Base-by-base conservation (phyloP, 768 basidiomycete species). In the Cystoderma amianthinum region DNA sequence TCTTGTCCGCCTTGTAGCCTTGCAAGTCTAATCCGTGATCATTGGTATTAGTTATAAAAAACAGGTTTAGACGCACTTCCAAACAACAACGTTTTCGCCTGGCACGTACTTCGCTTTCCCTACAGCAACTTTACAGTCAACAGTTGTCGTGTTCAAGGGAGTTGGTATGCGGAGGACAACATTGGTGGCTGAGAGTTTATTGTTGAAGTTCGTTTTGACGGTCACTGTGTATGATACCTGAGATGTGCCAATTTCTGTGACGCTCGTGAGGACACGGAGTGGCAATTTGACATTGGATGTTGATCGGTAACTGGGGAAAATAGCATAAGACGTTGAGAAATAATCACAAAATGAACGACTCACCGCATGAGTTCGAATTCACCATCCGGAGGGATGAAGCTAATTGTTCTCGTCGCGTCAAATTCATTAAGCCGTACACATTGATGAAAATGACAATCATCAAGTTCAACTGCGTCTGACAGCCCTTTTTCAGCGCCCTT, bases 31-130 rank as follows among this genome's bases (percentile, higher is more conserved):
- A 11, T 25, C 25, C 5, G 17, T 38, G 19, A 39, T 12, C 13
- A 21, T 32, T 35, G 13, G 37, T 18, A 50, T 34, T 32, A 12
- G 28, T 3, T 43, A 22, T 6, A 32, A n/a, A 23, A 28, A 17
- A 32, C 34, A 45, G 18, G 23, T 19, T 7, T 7, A 33, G 13
- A 73, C 95, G 53, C 60, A 96, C 96, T 97, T 98, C 96, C 96
- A 99, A 4, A 97, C 72, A 36, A 98, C 86, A 20, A 95, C 77
- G 48, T 99, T 99, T 64, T 99, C 96, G 0, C 78, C 89, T 2
- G 96, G 95, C 3, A 85, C 85, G 54, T 98, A 99, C 61, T 99
- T 99, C 2, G 94, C 96, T 67, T 99, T 99, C 1, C 96, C 96
- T 25, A 72, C 78, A 1, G 80, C 80, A 2, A 88, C 90, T 58